These are phyloP conservation scores for Nigrospora sphaerica DNA, from an alignment of 2,329 filamentous ascomycete species.

Conservation along the genomic window DNA sequence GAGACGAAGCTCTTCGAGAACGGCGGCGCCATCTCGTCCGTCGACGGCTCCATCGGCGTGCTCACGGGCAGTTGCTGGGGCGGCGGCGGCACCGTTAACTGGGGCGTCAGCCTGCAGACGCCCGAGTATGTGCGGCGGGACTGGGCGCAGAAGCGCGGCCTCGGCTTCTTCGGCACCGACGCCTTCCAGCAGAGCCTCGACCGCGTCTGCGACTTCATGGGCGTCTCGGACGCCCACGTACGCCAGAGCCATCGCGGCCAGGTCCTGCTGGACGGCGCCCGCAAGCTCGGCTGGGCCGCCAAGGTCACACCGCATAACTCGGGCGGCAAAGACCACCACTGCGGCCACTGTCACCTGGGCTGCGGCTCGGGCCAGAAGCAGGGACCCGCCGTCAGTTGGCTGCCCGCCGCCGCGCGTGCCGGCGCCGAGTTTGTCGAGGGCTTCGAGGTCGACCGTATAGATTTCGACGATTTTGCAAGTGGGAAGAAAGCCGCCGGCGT, in stretches of 20 bases:
- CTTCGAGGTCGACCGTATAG: slow-evolving; percentile 50
- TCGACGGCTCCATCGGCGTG: slow-evolving; percentile 45
- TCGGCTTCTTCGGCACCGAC: slow-evolving; percentile 57
- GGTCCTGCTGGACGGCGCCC: slow-evolving; percentile 56
- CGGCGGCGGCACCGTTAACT: slow-evolving; percentile 69
- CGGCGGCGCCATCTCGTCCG: slow-evolving; percentile 37
- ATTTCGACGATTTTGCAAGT: slow-evolving; percentile 48
- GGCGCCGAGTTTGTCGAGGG: slow-evolving; percentile 66
- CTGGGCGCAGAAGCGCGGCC: slow-evolving; percentile 49
- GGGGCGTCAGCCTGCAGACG: slow-evolving; percentile 45
- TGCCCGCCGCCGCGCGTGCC: slow-evolving; percentile 59
- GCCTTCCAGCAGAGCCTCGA: slow-evolving; percentile 56
- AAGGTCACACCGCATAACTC: slow-evolving; percentile 64
- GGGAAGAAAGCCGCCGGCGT: slow-evolving; percentile 7
- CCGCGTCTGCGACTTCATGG: slow-evolving; percentile 31
- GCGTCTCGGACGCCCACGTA: slow-evolving; percentile 26
- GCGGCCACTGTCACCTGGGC: slow-evolving; percentile 36
- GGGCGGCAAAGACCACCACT: slow-evolving; percentile 54
- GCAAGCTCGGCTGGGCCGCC: slow-evolving; percentile 56
- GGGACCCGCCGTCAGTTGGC: slow-evolving; percentile 59
- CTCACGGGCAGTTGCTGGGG: slow-evolving; percentile 59
- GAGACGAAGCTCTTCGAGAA: slow-evolving; percentile 52
- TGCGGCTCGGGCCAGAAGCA: slow-evolving; percentile 55
- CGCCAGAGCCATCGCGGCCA: slow-evolving; percentile 58
- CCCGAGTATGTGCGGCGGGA: slow-evolving; percentile 60